Base-by-base conservation (phyloP, 2,329 filamentous ascomycete genomes). In the Fusarium avenaceum region DNA sequence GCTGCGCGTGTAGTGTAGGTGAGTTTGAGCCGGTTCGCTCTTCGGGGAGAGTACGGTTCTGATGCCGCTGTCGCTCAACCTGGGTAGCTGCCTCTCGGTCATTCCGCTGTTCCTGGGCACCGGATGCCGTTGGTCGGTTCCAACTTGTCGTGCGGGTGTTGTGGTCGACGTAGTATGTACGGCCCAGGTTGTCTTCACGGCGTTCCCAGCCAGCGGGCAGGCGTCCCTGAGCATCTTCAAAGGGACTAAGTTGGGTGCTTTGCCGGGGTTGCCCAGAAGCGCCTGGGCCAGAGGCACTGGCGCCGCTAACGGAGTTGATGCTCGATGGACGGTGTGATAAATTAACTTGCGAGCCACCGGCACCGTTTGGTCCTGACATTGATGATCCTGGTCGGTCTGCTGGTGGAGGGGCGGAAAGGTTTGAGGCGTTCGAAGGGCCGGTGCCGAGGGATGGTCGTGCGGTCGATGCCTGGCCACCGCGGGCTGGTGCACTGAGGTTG, bases 141-240 rank as follows among this genome's bases (percentile, higher is more conserved):
- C 96, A 99, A 72, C 95, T 98, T 1, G 96, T 99, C 56, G 96
- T 95, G 74, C 96, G 87, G 8, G 94, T 97, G 79, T 98, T 98
- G 79, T 98, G 96, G 76, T 99, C 96, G 52, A 99, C 96, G 77
- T 98, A 99, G 78, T 99, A 99, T 22, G 95, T 98, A 74, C 96
- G 88, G 52, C 96, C 95, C 43, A 98, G 81, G 72, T 97, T 96
- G 78, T 99, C 96, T 79, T 98, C 95, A 57, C 96, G 89, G 57
- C 96, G 90, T 81, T 99, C 96, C 95, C 96, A 99, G 33, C 96
- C 96, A 50, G 92, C 90, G 33, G 96, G 96, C 55, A 99, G 81
- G 72, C 95, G 90, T 58, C 96, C 96, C 76, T 97, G 94, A n/a
- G 90, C 89, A 80, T 99, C 96, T 81, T 98, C 95, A 71, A 99